A percentile compares a stretch with the other conserved stretches of the same genome.
Evolutionary conservation across 352 stramenopile species (phyloP).

Genomic region (Globisporangium takayamanum): DNA sequence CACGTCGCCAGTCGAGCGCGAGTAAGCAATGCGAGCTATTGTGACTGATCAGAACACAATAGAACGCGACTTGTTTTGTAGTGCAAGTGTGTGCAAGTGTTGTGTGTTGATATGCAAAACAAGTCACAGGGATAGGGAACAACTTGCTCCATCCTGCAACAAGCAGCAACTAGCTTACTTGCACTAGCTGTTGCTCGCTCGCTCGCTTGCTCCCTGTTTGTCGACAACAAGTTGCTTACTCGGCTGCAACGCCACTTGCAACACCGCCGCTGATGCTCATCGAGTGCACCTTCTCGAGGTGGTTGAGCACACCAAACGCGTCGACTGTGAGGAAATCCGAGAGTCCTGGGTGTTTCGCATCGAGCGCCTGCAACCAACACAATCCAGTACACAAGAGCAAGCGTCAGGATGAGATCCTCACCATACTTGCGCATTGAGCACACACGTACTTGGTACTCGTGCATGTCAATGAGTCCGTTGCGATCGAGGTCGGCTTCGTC

Average conservation of each 20-base stretch:
- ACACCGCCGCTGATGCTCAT: conserved; percentile 38
- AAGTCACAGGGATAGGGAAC: too few relatives aligned
- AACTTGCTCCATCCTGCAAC: too few relatives aligned
- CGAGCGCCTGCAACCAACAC: conserved; percentile 39
- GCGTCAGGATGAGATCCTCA: not conserved
- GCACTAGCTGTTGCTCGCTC: too few relatives aligned
- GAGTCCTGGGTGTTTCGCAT: conserved; percentile 75
- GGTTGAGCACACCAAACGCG: conserved; percentile 71
- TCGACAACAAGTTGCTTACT: conserved; percentile 14
- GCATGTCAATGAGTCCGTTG: conserved; percentile 71
- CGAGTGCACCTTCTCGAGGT: conserved; percentile 80
- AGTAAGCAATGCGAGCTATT: conserved; percentile 16
- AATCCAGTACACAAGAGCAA: not conserved
- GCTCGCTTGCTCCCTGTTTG: not conserved
- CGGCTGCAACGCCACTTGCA: conserved; percentile 1
- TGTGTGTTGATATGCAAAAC: too few relatives aligned
- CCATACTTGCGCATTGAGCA: not conserved
- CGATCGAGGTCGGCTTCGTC: conserved; percentile 70
- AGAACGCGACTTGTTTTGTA: too few relatives aligned
- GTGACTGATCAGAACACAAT: not conserved
- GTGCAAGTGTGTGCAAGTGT: too few relatives aligned
- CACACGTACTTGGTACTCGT: conserved; percentile 65
- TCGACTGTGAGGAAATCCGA: conserved; percentile 86
- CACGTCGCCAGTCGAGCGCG: conserved; percentile 62
- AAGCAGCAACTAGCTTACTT: too few relatives aligned